Conservation (phyloP, 2,329 filamentous ascomycete genomes). For the Xylariaceae sp. region DNA sequence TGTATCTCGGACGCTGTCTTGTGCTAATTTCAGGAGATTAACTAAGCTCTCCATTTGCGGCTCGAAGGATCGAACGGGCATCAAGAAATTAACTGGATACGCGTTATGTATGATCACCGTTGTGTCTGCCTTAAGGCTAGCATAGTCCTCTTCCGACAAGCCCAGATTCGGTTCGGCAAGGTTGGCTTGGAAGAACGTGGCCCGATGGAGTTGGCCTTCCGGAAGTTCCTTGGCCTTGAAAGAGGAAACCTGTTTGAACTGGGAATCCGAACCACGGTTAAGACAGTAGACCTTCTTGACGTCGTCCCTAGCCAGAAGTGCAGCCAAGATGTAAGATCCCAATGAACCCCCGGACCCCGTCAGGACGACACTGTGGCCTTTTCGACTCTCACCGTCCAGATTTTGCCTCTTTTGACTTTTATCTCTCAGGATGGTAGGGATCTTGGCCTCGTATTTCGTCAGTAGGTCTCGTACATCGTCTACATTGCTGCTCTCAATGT, state of each 20-base stretch:
- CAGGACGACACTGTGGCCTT: conserved; percentile 12
- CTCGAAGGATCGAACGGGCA: conserved; percentile 23
- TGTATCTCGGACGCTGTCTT: conserved; percentile 6
- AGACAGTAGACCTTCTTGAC: conserved; percentile 18
- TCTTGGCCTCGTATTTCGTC: conserved; percentile 11
- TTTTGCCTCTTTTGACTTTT: background rate
- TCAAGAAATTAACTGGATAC: conserved; percentile 28
- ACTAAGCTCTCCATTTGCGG: conserved; percentile 20
- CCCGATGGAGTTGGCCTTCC: conserved; percentile 13
- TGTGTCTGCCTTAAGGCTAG: conserved; percentile 11
- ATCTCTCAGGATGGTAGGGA: conserved; percentile 4
- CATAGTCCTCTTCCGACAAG: conserved; percentile 17
- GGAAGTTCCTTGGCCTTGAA: conserved; percentile 16
- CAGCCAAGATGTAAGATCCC: conserved; percentile 19
- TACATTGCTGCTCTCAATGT: background rate
- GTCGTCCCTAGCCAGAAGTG: conserved; percentile 13
- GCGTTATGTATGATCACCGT: conserved; percentile 28
- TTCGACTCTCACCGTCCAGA: background rate
- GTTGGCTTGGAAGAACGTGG: conserved; percentile 21
- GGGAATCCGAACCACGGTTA: conserved; percentile 9
- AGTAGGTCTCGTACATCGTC: conserved; percentile 4
- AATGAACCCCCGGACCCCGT: conserved; percentile 21
- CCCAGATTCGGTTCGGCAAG: conserved; percentile 22
- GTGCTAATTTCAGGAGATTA: conserved; percentile 22
- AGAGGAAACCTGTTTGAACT: conserved; percentile 10